Evolutionary conservation across 306 rosid species (phyloP), one percentile per base, ranked within the genome.

Genomic region (Malus asiatica): DNA sequence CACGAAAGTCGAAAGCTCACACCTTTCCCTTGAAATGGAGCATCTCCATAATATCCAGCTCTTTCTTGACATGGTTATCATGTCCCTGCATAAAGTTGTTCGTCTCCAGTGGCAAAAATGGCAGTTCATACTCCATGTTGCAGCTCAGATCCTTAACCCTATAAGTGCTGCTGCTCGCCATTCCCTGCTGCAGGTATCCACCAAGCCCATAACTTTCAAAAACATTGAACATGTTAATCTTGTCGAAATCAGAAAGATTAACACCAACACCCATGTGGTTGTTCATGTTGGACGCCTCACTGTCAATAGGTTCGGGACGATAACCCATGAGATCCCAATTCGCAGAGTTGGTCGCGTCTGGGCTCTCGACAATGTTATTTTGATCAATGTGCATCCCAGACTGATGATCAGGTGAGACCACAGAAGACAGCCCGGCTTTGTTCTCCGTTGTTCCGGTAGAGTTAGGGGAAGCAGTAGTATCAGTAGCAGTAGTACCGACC

Each of bases 31-130:
- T 55, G 81, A 14, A 48, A 67, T 27, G 72, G 30, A 78, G 72
- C 72, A 87, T 65, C 71, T 84, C 84, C 30, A 84, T 60, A 65
- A 84, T 59, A 45, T 80, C 91, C 82, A 84, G 76, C 76, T 87
- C 91, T 16, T 73, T 66, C 62, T 82, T 78, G 3, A 52, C 53
- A 11, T 32, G 68, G 15, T 35, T 78, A 40, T 77, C 77, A 13
- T 70, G 69, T 53, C 78, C 88, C 0, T 67, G 77, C 85, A 51
- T 23, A 38, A 71, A 51, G 66, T 72, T 65, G 27, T 79, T 80
- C 58, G 79, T 55, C 68, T 79, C 82, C 64, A 68, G 35, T 4
- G 81, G 71, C 76, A 48, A 48, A 48, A 76, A 63, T 68, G 83
- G 76, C 78, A 70, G 66, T 55, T 76, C 84, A 38, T 68, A 73